These are phyloP conservation scores for Epichloe typhina DNA, from an alignment of 2,329 filamentous ascomycete species.

Conservation along the genomic window DNA sequence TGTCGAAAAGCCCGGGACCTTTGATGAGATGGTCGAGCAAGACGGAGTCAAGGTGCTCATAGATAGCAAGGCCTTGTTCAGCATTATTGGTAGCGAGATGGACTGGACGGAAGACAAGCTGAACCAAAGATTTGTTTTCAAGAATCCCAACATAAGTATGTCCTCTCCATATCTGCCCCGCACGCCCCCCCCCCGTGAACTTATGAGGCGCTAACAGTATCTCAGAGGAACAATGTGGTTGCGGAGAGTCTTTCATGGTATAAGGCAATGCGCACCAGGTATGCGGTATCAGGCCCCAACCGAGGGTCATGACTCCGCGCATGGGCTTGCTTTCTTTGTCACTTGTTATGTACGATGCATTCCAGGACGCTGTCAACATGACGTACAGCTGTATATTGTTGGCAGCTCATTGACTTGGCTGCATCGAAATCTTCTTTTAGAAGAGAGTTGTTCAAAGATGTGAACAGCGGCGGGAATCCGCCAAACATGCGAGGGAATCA, in stretches of 20 bases:
- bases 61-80: slow-evolving; percentile 93
- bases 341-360: not conserved
- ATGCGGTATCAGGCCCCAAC: not conserved
- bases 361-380: not conserved
- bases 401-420: not conserved
- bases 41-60: slow-evolving; percentile 93
- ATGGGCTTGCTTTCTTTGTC: not conserved
- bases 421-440: not conserved
- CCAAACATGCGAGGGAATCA: not conserved
- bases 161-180: slow-evolving; percentile 13
- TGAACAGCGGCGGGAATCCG: not conserved
- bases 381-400: not conserved
- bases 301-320: not conserved
- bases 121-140: slow-evolving; percentile 83
- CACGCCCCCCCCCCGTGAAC: slow-evolving; percentile 16
- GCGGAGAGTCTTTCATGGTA: slow-evolving; percentile 92
- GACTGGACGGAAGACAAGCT: slow-evolving; percentile 97
- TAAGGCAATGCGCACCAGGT: slow-evolving; percentile 16
- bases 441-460: not conserved
- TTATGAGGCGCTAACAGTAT: slow-evolving; percentile 4
- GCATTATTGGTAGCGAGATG: slow-evolving; percentile 98
- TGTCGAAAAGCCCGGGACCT: slow-evolving; percentile 75
- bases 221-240: slow-evolving; percentile 86
- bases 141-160: slow-evolving; percentile 97
- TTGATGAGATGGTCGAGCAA: slow-evolving; percentile 89